Base-by-base conservation (phyloP, 2,329 filamentous ascomycete genomes). In the Zarea fungicola region DNA sequence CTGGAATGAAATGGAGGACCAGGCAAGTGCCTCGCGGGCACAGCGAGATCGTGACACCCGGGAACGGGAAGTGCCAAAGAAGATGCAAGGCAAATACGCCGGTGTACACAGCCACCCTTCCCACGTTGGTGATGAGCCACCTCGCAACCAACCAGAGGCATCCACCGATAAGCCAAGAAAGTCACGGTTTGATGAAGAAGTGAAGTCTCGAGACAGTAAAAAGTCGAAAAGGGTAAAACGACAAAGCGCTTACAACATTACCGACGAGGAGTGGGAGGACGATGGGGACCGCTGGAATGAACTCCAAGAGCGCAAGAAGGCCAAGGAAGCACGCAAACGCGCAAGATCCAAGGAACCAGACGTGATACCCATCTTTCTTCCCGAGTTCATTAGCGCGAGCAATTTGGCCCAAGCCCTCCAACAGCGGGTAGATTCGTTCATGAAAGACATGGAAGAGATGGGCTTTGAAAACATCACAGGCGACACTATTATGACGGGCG, bases 341-440 rank as follows among this genome's bases (percentile, higher is more conserved):
- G 54, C 66, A 55, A 69, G 68, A 52, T 64, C 67, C 62, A 65
- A 67, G 52, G 64, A 63, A 42, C 62, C 67, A 58, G 42, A 65
- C 28, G 80, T 78, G 2, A 77, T 76, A 2, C 69, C 68, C 1
- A 87, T 99, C 39, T 80, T 85, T 46, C 72, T 99, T 19, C 95
- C 95, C 0, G 89, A 96, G 61, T 95, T 89, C 58, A 95, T 99
- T 66, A 93, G 82, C 59, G 84, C 96, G n/a, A 77, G 81, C 9
- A 89, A 91, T 55, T 71, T 99, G 34, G 89, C 90, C 4, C 76
- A 82, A 52, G 80, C 87, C 4, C 73, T 97, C 19, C 84, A 83
- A 53, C 76, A 95, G 25, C 81, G 82, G 34, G 74, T 82, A 1
- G 77, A 85, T 13, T 69, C 82, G 3, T 96, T 99, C 58, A 71